A percentile compares a stretch with the other conserved stretches of the same genome.
Conservation (phyloP, 2,329 filamentous ascomycete species). For the Phialophora tarda region DNA sequence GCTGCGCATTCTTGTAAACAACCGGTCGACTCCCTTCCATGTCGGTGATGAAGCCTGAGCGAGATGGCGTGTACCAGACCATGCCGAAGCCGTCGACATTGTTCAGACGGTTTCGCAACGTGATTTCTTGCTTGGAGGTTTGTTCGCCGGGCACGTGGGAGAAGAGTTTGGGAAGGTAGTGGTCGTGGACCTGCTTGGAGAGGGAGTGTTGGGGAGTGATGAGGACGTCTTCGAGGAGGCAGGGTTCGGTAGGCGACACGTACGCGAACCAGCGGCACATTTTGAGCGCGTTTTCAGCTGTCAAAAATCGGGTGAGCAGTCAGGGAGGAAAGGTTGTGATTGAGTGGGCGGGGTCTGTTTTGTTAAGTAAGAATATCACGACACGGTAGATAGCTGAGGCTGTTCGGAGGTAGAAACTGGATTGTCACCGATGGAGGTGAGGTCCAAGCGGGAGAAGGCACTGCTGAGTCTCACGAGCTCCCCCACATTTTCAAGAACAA, state of each 20-base stretch:
- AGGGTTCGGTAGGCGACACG: slow-evolving; percentile 58
- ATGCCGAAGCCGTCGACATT: slow-evolving; percentile 64
- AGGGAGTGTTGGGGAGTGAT: slow-evolving; percentile 53
- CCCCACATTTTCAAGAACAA: slow-evolving; percentile 12
- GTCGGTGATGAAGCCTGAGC: slow-evolving; percentile 46
- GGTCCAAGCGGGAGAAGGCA: background rate
- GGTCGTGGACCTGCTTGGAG: slow-evolving; percentile 56
- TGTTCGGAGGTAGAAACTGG: background rate
- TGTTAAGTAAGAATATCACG: background rate
- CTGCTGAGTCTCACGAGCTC: background rate
- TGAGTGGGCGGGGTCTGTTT: background rate
- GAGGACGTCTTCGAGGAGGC: slow-evolving; percentile 61
- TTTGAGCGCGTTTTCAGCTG: slow-evolving; percentile 17
- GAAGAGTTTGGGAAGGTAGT: slow-evolving; percentile 61
- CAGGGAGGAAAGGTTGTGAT: background rate
- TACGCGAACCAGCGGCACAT: slow-evolving; percentile 64
- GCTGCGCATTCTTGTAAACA: slow-evolving; percentile 59
- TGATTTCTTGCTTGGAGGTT: slow-evolving; percentile 48
- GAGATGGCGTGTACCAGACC: slow-evolving; percentile 58
- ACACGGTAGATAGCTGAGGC: slow-evolving; percentile 17
- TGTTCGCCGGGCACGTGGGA: slow-evolving; percentile 51
- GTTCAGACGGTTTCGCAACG: slow-evolving; percentile 58
- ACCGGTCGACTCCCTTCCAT: slow-evolving; percentile 47
- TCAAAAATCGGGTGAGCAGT: background rate
- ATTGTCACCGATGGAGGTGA: background rate